Percentiles rank a stretch among this genome's conserved stretches.
Evolutionary conservation across 768 basidiomycete genomes (phyloP).

Genomic region (Lyophyllum semitale): DNA sequence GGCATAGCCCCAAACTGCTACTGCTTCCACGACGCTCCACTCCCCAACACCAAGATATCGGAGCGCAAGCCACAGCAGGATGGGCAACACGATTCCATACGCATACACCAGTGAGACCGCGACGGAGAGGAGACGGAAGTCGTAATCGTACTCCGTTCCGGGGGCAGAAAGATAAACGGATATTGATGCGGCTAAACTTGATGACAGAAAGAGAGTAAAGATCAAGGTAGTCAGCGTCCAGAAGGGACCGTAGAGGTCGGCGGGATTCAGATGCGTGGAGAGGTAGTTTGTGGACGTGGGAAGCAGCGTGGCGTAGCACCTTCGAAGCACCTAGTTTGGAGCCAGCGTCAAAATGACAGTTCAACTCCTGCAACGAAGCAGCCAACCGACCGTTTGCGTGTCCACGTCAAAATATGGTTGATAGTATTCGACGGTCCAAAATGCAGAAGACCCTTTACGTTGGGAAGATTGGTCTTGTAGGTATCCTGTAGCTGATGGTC

Average conservation of each 20-base stretch:
- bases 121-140: conserved; percentile 83
- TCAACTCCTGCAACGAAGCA: neutral
- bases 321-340: conserved; percentile 59
- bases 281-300: conserved; percentile 69
- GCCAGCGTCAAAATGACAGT: neutral
- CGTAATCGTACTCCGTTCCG: conserved; percentile 64
- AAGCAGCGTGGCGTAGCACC: conserved; percentile 79
- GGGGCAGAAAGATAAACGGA: conserved; percentile 78
- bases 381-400: conserved; percentile 59
- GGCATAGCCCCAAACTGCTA: conserved; percentile 80
- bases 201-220: conserved; percentile 90
- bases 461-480: conserved; percentile 52
- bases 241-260: conserved; percentile 90
- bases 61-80: conserved; percentile 81
- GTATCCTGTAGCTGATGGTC: conserved; percentile 50
- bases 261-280: conserved; percentile 62
- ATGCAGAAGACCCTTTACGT: conserved; percentile 51
- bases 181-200: conserved; percentile 88
- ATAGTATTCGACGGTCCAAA: conserved; percentile 86
- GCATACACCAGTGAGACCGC: conserved; percentile 84
- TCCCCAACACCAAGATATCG: conserved; percentile 87
- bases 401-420: conserved; percentile 90
- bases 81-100: conserved; percentile 83
- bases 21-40: conserved; percentile 85
- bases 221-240: conserved; percentile 97